Evolutionary conservation across 345 rosid species (phyloP).

Genomic region (Schrenkiella parvula): DNA sequence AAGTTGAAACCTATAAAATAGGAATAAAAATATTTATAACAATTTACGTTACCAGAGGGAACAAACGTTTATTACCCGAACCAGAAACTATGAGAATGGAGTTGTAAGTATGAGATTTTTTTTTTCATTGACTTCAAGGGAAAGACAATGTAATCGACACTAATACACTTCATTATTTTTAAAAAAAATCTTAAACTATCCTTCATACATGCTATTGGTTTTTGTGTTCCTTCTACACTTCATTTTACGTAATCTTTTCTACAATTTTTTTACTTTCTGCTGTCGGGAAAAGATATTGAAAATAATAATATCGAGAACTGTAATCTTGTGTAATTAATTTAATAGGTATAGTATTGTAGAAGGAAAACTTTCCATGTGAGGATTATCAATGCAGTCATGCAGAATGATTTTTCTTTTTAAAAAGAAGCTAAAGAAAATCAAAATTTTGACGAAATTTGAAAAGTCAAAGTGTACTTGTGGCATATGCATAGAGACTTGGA

Average conservation of each 20-base stretch:
- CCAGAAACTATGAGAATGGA: neutral
- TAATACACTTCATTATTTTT: neutral
- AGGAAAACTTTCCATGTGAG: neutral
- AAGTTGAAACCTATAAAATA: neutral
- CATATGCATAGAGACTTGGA: neutral
- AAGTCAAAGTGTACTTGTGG: conserved; percentile 17
- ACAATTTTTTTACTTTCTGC: neutral
- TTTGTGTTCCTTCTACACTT: neutral
- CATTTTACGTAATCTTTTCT: neutral
- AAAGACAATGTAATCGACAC: neutral
- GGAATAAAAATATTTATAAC: neutral
- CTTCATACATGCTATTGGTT: too few species aligned
- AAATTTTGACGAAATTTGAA: neutral
- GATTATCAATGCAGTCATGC: neutral
- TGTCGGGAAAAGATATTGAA: neutral
- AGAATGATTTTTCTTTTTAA: neutral
- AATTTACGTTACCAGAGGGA: neutral
- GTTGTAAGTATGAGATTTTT: neutral
- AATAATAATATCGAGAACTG: neutral
- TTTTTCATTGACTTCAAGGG: neutral
- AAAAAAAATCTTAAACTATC: too few species aligned
- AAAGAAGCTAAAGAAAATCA: neutral
- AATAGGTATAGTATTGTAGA: neutral
- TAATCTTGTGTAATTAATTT: neutral
- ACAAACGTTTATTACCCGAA: neutral